These are phyloP conservation scores for Rhodomyrtus tomentosa DNA, from an alignment of 345 rosid species.

Conservation along the genomic window DNA sequence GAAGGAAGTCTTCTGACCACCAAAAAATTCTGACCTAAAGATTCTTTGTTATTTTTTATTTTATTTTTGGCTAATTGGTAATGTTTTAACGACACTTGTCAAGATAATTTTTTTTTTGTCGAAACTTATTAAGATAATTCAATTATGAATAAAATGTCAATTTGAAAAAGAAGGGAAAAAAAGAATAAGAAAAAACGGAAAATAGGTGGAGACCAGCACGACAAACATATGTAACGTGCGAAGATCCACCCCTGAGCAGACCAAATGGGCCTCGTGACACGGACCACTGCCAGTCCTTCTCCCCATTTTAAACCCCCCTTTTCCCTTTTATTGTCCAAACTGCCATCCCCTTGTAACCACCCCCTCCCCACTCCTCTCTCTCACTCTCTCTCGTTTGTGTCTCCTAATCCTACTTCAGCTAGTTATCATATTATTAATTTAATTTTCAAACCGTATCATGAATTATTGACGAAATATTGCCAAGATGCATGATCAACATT, in stretches of 20 bases:
- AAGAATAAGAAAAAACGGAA: no score
- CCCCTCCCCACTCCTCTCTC: no score
- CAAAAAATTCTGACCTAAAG: background rate
- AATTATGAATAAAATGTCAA: background rate
- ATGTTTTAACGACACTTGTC: background rate
- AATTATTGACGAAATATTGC: background rate
- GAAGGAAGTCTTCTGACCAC: no score
- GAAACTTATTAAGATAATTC: background rate
- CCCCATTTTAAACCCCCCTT: background rate
- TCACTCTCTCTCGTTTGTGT: no score
- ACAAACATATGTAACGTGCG: conserved; percentile 39
- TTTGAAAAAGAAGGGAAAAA: background rate
- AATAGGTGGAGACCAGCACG: background rate
- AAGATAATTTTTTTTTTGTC: background rate
- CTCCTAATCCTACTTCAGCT: background rate
- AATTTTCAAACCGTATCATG: background rate
- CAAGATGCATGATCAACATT: background rate
- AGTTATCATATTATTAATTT: background rate
- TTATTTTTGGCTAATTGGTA: background rate
- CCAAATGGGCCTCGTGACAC: conserved; percentile 28
- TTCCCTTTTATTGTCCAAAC: background rate
- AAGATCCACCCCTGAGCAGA: conserved; percentile 46
- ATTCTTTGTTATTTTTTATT: background rate
- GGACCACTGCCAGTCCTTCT: conserved; percentile 8
- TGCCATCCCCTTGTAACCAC: conserved; percentile 1